phyloP scores from a whole-genome alignment of 2,329 filamentous ascomycete species.

The Exserohilum turcica region DNA sequence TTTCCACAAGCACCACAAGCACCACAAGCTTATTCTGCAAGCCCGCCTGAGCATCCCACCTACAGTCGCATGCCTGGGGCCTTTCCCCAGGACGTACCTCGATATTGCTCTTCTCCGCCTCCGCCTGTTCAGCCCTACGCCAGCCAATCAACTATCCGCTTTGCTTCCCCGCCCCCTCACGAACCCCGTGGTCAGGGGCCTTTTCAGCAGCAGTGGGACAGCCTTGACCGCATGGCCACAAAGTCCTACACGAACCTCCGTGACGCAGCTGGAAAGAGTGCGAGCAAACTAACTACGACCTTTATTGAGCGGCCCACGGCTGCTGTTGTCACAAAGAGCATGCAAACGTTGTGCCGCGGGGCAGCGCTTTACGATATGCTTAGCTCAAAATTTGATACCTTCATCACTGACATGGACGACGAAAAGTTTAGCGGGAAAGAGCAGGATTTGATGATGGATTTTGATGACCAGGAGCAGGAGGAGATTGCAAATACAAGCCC shows the following conservation, averaged over 20 bases:
- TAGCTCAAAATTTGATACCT: slow-evolving; percentile 65
- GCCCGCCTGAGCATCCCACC: slow-evolving; percentile 24
- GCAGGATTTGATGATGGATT: slow-evolving; percentile 54
- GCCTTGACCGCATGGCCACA: slow-evolving; percentile 35
- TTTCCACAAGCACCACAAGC: slow-evolving; percentile 14
- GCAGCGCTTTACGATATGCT: slow-evolving; percentile 63
- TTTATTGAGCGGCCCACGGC: slow-evolving; percentile 40
- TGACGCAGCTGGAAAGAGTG: slow-evolving; percentile 34
- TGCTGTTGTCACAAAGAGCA: slow-evolving; percentile 40
- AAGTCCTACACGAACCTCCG: slow-evolving; percentile 38
- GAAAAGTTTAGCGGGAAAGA: slow-evolving; percentile 62
- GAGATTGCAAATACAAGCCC: slow-evolving; percentile 21
- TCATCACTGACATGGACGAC: slow-evolving; percentile 74
- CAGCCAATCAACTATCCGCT: slow-evolving; percentile 27
- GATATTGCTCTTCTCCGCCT: slow-evolving; percentile 21
- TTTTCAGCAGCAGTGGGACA: slow-evolving; percentile 37
- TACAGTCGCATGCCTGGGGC: slow-evolving; percentile 30
- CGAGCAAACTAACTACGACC: slow-evolving; percentile 32
- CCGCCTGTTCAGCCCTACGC: slow-evolving; percentile 24
- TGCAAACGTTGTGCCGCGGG: slow-evolving; percentile 47
- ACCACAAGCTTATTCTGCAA: slow-evolving; percentile 16
- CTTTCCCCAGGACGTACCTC: slow-evolving; percentile 17
- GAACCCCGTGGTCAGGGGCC: slow-evolving; percentile 26
- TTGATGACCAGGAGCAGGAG: slow-evolving; percentile 18
- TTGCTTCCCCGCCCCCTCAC: slow-evolving; percentile 27